Conservation (phyloP, 805 yeast genomes). For the Pichia eremophila region DNA sequence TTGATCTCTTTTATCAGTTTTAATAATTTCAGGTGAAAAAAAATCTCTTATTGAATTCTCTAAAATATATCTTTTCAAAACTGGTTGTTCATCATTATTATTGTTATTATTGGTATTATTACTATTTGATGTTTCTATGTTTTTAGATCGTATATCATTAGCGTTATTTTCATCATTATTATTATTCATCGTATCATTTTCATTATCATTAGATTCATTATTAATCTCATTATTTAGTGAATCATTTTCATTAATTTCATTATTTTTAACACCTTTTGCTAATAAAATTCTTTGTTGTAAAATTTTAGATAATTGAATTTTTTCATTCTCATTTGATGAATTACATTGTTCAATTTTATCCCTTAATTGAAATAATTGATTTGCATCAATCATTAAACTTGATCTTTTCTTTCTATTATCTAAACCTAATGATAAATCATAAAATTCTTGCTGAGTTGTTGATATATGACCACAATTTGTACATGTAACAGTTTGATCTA, state of each 20-base stretch:
- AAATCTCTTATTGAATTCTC: constrained; percentile 71
- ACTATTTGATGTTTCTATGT: not conserved
- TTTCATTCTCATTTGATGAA: constrained; percentile 16
- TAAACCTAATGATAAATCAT: constrained; percentile 80
- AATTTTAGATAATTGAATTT: constrained; percentile 20
- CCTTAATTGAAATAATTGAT: constrained; percentile 19
- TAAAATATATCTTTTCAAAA: constrained; percentile 40
- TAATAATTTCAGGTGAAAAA: constrained; percentile 73
- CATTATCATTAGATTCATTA: not conserved
- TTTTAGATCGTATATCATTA: not conserved
- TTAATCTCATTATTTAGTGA: constrained; percentile 3
- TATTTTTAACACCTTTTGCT: constrained; percentile 19
- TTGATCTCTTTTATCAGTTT: constrained; percentile 54
- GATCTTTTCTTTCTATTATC: constrained; percentile 39
- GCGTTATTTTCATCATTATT: constrained; percentile 1
- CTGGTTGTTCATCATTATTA: not conserved
- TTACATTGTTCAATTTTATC: constrained; percentile 22
- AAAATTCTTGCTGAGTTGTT: constrained; percentile 85
- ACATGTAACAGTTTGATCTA: constrained; percentile 81
- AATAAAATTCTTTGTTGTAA: constrained; percentile 21
- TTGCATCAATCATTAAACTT: constrained; percentile 21
- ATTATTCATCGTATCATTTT: not conserved
- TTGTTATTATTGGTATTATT: constrained; percentile 3
- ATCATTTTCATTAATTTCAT: constrained; percentile 8
- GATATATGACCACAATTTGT: constrained; percentile 73